Evolutionary conservation across 2,329 filamentous ascomycete genomes (phyloP), one percentile per base, ranked within the genome.

Genomic region (Sclerotinia borealis): DNA sequence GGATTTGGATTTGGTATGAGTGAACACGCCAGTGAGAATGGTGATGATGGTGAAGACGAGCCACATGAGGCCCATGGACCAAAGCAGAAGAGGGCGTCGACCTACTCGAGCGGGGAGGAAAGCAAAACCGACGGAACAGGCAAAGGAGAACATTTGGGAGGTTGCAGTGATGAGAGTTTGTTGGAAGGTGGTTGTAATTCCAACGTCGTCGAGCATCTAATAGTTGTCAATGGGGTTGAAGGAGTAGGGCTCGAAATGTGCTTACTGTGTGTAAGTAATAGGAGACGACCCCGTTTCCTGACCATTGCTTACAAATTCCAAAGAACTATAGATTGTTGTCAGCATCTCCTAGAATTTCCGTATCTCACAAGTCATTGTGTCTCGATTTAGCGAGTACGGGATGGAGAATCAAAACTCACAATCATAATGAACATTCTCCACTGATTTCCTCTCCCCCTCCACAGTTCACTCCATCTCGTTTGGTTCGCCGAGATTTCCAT

Each of bases 71-170:
- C 51, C 36, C 37, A 68, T 69, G 2, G 66, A 68, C 29, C 43
- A 59, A 13, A 66, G 61, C 17, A 68, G 54, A 15, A 71, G 56
- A 3, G 64, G 61, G 8, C 68, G 63, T 17, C 69, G 68, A 25
- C 71, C 70, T 6, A 71, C 66, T 15, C 65, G 60, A 31, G 66
- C 64, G 15, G 80, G 74, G 4, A 82, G 72, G 63, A 79, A 78
- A 4, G 79, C 79, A 73, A 77, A 81, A 2, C 75, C 78, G 10
- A 83, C 71, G 0, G 76, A 77, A 67, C 81, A 83, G n/a, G 67
- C 65, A 51, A 70, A 71, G 13, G 67, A 67, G 19, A 66, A 67
- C n/a, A 72, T 63, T 61, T 68, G 68, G 15, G 66, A 72, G 61
- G 68, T 74, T 45, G 71, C 72, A 3, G 68, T 70, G 49, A 70